Base-by-base conservation (phyloP, 2,329 filamentous ascomycete genomes). In the Trichoderma koningiopsis region DNA sequence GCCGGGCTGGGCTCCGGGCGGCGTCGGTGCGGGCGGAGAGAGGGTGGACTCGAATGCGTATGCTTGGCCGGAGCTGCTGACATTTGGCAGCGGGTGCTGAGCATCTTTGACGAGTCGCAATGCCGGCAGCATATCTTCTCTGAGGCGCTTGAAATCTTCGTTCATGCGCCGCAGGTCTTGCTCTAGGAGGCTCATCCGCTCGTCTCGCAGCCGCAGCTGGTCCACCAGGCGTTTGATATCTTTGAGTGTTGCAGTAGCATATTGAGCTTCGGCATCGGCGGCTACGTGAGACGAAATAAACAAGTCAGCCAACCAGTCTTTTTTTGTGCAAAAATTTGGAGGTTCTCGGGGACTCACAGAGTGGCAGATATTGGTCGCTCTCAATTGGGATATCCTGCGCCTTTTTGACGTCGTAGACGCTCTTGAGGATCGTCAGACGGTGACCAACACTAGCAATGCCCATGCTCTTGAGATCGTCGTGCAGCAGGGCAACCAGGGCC, bases 381-480 rank as follows among this genome's bases (percentile, higher is more conserved):
- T 98, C 95, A 75, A 97, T 88, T 19, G 93, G 91, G 70, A 98
- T 88, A 75, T 97, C 94, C 77, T 97, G 94, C 72, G 93, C 93
- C 79, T 95, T 91, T 83, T 99, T 99, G 77, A 96, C 91, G 77
- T 98, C 94, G 82, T 97, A 98, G 67, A 98, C 94, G 75, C 90
- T 94, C 83, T 97, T 98, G 70, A 99, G 86, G 69, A 99, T 96
- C 27, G 94, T 97, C 75, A 99, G 85, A 70, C 96, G 91, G 82
- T 99, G 96, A 52, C 96, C 96, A 59, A 97, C 93, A 81, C 95
- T 98, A 72, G 86, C 85, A 72, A 99, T 92, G 59, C 94, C 94
- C 90, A 98, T 95, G 77, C 96, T 93, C 81, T 96, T 97, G 75
- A 99, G 84, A 78, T 98, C 95, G 69, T 97, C 92, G 78, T 98